These are phyloP conservation scores for Scheffersomyces parashehatae DNA, from an alignment of 1,139 yeast species.

Conservation along the genomic window DNA sequence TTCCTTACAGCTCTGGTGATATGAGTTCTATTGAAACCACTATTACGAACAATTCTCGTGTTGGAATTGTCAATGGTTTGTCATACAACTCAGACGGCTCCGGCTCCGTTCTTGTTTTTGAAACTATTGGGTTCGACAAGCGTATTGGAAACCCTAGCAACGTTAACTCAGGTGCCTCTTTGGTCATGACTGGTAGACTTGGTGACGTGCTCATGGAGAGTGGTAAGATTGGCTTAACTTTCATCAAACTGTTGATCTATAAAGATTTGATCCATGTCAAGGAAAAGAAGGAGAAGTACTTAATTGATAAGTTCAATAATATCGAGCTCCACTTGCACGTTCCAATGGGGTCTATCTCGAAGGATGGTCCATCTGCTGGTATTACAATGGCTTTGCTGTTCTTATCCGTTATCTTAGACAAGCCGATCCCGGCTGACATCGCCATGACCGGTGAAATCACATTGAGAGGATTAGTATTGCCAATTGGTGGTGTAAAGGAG, in stretches of 20 bases:
- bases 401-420: conserved; percentile 66
- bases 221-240: conserved; percentile 75
- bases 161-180: conserved; percentile 40
- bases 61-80: conserved; percentile 86
- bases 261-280: conserved; percentile 32
- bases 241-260: conserved; percentile 62
- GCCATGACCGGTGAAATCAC: conserved; percentile 98
- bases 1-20: conserved; percentile 36
- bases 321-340: conserved; percentile 80
- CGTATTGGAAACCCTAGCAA: conserved; percentile 18
- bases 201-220: conserved; percentile 85
- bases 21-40: conserved; percentile 16
- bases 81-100: conserved; percentile 88
- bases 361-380: conserved; percentile 96
- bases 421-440: conserved; percentile 63
- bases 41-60: conserved; percentile 13
- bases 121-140: conserved; percentile 60
- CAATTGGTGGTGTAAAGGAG: conserved; percentile 89
- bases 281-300: conserved; percentile 22
- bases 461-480: conserved; percentile 78
- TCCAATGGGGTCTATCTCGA: conserved; percentile 84
- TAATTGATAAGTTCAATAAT: conserved; percentile 47
- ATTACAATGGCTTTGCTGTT: conserved; percentile 84
- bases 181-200: conserved; percentile 76
- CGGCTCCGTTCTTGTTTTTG: conserved; percentile 81